Conservation (phyloP, 2,329 filamentous ascomycete species). For the Periconia sp. region DNA sequence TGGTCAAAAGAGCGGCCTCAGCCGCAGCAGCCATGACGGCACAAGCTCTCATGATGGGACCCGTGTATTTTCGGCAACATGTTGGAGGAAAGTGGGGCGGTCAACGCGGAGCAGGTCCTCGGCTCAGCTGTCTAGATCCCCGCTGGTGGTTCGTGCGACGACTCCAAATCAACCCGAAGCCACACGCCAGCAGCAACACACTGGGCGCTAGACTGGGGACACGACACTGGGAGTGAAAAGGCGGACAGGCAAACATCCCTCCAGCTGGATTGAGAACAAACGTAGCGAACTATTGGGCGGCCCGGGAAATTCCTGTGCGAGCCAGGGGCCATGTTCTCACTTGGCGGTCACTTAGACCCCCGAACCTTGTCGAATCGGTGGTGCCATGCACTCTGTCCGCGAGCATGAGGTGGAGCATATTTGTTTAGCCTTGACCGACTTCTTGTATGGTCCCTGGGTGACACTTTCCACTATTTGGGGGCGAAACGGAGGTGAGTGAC, state of each 20-base stretch:
- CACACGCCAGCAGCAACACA: conserved; percentile 14
- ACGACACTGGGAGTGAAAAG: no score
- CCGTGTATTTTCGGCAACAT: conserved; percentile 34
- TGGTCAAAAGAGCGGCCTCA: conserved; percentile 21
- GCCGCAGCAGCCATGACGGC: conserved; percentile 32
- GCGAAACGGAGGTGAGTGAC: conserved; percentile 13
- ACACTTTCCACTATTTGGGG: neutral
- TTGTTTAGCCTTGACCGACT: conserved; percentile 37
- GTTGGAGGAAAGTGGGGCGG: conserved; percentile 39
- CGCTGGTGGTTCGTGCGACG: conserved; percentile 19
- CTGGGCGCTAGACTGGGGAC: conserved; percentile 7
- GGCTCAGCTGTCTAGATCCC: conserved; percentile 34
- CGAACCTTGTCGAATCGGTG: conserved; percentile 18
- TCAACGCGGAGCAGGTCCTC: conserved; percentile 26
- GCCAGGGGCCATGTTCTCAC: conserved; percentile 17
- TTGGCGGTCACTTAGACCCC: conserved; percentile 14
- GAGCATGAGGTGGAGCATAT: conserved; percentile 14
- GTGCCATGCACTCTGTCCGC: conserved; percentile 21
- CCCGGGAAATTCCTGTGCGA: conserved; percentile 4
- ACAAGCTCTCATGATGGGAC: conserved; percentile 19
- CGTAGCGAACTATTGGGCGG: conserved; percentile 4
- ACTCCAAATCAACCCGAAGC: conserved; percentile 24
- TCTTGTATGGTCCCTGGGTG: conserved; percentile 12
- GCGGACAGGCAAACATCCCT: conserved; percentile 23
- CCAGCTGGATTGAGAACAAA: conserved; percentile 14